Evolutionary conservation across 2,329 filamentous ascomycete genomes (phyloP).

Genomic region (Coccinonectria pachysandricola): DNA sequence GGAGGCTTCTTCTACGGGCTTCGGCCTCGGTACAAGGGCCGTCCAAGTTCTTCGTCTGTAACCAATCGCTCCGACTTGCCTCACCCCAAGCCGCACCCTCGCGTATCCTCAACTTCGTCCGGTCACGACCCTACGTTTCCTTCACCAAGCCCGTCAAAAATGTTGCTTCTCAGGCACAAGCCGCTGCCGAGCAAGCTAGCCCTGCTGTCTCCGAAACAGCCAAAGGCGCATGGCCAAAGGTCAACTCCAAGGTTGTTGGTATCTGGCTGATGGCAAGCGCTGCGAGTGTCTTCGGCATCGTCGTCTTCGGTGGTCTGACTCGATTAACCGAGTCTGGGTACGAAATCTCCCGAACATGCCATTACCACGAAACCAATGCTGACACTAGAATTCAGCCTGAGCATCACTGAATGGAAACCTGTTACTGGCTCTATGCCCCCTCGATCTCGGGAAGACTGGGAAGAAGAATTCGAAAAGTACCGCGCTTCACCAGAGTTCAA

Average conservation of each 20-base stretch:
- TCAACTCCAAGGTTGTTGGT: constrained; percentile 65
- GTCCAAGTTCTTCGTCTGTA: constrained; percentile 33
- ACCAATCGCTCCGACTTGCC: constrained; percentile 35
- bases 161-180: constrained; percentile 16
- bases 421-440: constrained; percentile 89
- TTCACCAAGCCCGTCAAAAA: constrained; percentile 21
- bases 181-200: constrained; percentile 15
- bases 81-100: constrained; percentile 25
- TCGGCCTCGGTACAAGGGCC: constrained; percentile 15
- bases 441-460: constrained; percentile 70
- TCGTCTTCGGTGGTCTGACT: constrained; percentile 89
- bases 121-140: constrained; percentile 29
- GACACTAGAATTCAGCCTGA: constrained; percentile 49
- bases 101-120: constrained; percentile 29
- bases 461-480: constrained; percentile 88
- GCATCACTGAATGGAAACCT: constrained; percentile 97
- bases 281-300: constrained; percentile 90
- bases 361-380: constrained; percentile 1
- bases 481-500: constrained; percentile 86
- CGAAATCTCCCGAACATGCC: constrained; percentile 10
- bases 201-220: constrained; percentile 14
- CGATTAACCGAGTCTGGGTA: constrained; percentile 93
- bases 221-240: constrained; percentile 43
- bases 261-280: constrained; percentile 92
- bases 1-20: constrained; percentile 29